These are phyloP conservation scores for Debaryomyces maramus DNA, from an alignment of 805 yeast species.

Conservation along the genomic window DNA sequence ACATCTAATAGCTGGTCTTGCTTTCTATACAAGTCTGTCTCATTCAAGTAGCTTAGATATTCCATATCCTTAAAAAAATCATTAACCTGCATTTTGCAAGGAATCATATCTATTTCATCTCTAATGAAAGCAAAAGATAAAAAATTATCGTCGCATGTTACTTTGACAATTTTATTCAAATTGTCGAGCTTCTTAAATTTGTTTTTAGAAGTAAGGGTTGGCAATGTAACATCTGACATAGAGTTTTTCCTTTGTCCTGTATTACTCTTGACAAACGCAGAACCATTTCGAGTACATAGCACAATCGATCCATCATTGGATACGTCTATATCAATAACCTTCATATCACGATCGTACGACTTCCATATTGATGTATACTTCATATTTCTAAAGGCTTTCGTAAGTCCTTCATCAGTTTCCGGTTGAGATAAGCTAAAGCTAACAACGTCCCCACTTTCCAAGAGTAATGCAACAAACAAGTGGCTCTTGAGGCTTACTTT, in stretches of 20 bases:
- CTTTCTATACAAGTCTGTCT: constrained; percentile 32
- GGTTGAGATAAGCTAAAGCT: constrained; percentile 29
- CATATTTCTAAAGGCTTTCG: constrained; percentile 30
- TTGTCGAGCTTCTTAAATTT: constrained; percentile 57
- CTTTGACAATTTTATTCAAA: constrained; percentile 59
- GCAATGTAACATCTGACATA: constrained; percentile 27
- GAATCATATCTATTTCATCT: constrained; percentile 60
- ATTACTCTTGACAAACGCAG: constrained; percentile 51
- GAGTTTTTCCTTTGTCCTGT: constrained; percentile 31
- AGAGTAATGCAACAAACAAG: constrained; percentile 47
- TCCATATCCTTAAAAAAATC: constrained; percentile 53
- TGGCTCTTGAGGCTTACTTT: constrained; percentile 39
- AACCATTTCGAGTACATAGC: constrained; percentile 67
- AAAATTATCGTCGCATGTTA: constrained; percentile 64
- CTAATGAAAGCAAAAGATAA: constrained; percentile 66
- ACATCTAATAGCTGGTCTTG: constrained; percentile 42
- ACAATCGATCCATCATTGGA: constrained; percentile 68
- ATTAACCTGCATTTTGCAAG: constrained; percentile 50
- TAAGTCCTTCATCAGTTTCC: constrained; percentile 14
- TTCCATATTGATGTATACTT: constrained; percentile 59
- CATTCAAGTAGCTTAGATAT: constrained; percentile 50
- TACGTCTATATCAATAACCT: constrained; percentile 66
- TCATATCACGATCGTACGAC: constrained; percentile 56
- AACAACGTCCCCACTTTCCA: constrained; percentile 61
- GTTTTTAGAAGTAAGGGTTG: constrained; percentile 28